Evolutionary conservation across 495 filamentous ascomycete genomes (phyloP), one percentile per base, ranked within the genome.

Genomic region (Xanthoparmelia taractica): DNA sequence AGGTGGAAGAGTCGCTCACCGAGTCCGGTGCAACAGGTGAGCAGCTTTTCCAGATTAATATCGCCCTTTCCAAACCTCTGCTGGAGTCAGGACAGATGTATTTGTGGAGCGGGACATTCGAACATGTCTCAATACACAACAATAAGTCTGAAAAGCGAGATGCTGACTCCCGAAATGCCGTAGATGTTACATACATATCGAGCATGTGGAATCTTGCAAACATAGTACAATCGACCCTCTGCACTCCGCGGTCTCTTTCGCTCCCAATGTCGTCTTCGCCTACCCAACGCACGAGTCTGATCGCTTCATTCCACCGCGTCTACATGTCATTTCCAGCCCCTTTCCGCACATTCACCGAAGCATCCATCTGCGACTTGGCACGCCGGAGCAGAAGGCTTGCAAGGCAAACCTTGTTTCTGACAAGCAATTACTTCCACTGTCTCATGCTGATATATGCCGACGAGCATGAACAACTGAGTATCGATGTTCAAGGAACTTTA

Each of bases 191-290:
- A 34, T 90, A 87, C 70, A 77, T 88, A 61, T 82, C 84, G 41
- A 84, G 84, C 60, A 85, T 86, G 73, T 89, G 87, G 86, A 84
- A 82, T 40, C 78, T 90, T 7, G 87, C 85, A 37, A 87, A 87
- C 69, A 77, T 89, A 8, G 86, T 88, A 0, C 86, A 89, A 69
- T 80, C 85, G 59, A 85, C 80, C 27, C 82, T 89, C 55, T 89
- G 85, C 65, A 80, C 76, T 10, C 86, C 86, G 1, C 82, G 84
- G 13, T 85, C 85, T 0, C 82, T 90, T 18, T 80, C 82, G 62
- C 73, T 84, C 23, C 86, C 87, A 8, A 83, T 90, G 57, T 82
- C 79, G 69, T 73, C 78, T 37, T 83, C 82, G 4, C 74, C 79
- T 3, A 74, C 80, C 6, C 80, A 86, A 66, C 85, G 86, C 68